Percentiles rank a stretch among this genome's conserved stretches.
Evolutionary conservation across 2,329 filamentous ascomycete genomes (phyloP).

Genomic region (Cercospora berteroae): DNA sequence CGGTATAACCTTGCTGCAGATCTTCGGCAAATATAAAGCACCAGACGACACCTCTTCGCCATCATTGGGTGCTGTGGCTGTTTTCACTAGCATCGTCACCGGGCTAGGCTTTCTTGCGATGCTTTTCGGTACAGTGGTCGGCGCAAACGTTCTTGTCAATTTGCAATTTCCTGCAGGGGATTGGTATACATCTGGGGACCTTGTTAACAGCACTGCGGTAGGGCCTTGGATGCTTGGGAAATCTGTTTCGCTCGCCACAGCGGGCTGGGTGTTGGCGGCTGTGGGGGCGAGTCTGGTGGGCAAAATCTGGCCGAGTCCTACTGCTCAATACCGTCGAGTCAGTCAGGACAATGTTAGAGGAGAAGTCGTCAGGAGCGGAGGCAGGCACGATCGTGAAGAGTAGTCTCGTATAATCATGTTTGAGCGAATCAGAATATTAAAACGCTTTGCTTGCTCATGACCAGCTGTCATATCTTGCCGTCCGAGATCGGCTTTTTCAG

Average conservation of each 20-base stretch:
- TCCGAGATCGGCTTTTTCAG: slow-evolving; percentile 3
- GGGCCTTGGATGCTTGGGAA: neutral
- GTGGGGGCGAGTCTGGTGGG: neutral
- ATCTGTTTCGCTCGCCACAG: neutral
- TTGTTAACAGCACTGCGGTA: neutral
- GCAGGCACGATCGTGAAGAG: neutral
- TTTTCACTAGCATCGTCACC: neutral
- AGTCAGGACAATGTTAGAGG: neutral
- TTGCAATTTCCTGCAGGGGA: neutral
- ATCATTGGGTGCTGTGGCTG: neutral
- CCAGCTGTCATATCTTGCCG: neutral
- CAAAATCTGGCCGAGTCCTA: neutral
- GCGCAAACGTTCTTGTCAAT: neutral
- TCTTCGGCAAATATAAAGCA: neutral
- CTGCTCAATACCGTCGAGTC: neutral
- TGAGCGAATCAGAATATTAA: too few relatives aligned
- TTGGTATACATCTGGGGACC: neutral
- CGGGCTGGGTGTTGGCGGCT: neutral
- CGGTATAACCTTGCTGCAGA: neutral
- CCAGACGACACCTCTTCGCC: neutral
- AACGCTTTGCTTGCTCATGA: neutral
- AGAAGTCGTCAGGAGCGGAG: neutral
- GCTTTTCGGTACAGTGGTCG: neutral
- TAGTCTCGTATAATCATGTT: too few relatives aligned
- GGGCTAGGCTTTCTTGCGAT: neutral